These are phyloP conservation scores for Vigna nakashimae DNA, from an alignment of 306 rosid genomes.

Conservation along the genomic window DNA sequence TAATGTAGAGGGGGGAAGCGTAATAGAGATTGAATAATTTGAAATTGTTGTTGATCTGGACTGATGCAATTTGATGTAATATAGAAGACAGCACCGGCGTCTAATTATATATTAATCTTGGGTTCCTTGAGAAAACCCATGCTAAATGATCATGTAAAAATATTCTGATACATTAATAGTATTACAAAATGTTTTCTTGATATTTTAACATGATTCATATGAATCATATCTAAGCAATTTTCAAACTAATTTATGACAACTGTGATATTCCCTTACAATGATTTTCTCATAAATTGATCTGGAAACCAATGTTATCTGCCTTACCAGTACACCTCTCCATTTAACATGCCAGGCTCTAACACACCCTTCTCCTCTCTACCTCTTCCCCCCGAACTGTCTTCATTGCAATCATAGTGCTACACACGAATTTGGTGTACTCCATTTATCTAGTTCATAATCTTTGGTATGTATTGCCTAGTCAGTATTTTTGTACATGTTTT, in stretches of 20 bases:
- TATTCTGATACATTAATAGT: neutral
- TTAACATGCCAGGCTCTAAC: no score
- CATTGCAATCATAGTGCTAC: neutral
- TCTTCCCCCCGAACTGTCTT: neutral
- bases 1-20: neutral
- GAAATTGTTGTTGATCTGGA: neutral
- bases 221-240: neutral
- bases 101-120: neutral
- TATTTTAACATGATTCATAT: neutral
- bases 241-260: neutral
- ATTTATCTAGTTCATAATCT: neutral
- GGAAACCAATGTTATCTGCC: no score
- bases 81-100: neutral
- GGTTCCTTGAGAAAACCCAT: neutral
- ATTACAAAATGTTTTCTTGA: conserved; percentile 3
- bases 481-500: neutral
- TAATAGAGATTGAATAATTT: neutral
- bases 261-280: no score
- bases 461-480: neutral
- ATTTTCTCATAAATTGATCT: no score
- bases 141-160: neutral
- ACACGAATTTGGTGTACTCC: neutral
- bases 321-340: no score
- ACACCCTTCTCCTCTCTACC: no score
- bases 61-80: neutral